phyloP scores from a whole-genome alignment of 306 rosid species.

The Benincasa hispida region DNA sequence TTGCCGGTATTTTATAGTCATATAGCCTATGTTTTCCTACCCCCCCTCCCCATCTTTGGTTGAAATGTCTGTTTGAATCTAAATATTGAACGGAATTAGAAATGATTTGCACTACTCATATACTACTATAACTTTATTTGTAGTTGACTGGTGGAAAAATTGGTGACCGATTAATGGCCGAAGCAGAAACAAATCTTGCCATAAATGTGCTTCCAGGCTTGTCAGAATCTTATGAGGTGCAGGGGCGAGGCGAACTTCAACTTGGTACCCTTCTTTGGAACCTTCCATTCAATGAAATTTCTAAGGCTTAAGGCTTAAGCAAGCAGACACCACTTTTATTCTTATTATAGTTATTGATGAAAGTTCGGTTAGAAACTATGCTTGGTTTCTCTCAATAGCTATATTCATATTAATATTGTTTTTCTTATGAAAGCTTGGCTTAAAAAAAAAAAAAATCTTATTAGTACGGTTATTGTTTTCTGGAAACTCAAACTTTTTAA shows the following conservation, averaged over 20 bases:
- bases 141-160: conserved; percentile 91
- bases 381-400: too few relatives aligned
- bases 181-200: conserved; percentile 98
- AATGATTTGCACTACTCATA: background rate
- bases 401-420: too few relatives aligned
- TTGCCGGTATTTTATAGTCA: background rate
- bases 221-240: conserved; percentile 90
- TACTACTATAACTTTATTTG: conserved; percentile 1
- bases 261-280: conserved; percentile 50
- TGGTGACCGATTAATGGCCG: conserved; percentile 81
- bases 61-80: background rate
- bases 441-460: too few relatives aligned
- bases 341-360: background rate
- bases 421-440: too few relatives aligned
- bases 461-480: background rate
- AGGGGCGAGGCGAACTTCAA: conserved; percentile 99
- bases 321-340: background rate
- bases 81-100: background rate
- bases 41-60: background rate
- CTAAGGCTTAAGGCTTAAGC: background rate
- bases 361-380: too few relatives aligned
- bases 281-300: background rate
- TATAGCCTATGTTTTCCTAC: too few relatives aligned
- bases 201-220: conserved; percentile 92
- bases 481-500: background rate